These are phyloP conservation scores for Gracilaria caudata DNA, from an alignment of 23 red algal genomes.

Conservation along the genomic window DNA sequence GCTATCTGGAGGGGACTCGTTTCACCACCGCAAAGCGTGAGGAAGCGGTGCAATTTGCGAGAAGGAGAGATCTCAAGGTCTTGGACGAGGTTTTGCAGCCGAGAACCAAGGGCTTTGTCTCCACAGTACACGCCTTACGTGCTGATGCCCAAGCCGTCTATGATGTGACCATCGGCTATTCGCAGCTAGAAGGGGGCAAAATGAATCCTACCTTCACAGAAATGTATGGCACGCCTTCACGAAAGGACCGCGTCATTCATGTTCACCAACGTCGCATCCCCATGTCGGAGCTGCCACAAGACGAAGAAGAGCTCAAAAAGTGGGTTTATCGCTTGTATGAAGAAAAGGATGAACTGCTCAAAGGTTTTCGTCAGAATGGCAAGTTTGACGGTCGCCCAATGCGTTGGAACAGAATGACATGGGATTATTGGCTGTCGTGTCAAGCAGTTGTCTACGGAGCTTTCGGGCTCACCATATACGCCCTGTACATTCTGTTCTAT, in stretches of 20 bases:
- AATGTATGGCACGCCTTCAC: slow-evolving; percentile 52
- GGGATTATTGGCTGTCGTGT: slow-evolving; percentile 42
- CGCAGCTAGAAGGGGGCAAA: slow-evolving; percentile 14
- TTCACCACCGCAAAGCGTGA: slow-evolving; percentile 64
- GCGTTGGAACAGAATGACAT: slow-evolving; percentile 76
- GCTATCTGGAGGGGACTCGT: slow-evolving; percentile 87
- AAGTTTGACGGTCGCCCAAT: slow-evolving; percentile 66
- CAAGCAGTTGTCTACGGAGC: slow-evolving; percentile 44
- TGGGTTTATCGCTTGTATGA: slow-evolving; percentile 86
- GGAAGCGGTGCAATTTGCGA: slow-evolving; percentile 76
- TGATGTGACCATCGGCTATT: slow-evolving; percentile 90
- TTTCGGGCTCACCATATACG: slow-evolving; percentile 21
- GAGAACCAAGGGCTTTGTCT: slow-evolving; percentile 75
- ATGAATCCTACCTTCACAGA: slow-evolving; percentile 50
- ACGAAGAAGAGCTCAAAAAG: slow-evolving; percentile 75
- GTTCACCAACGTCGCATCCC: slow-evolving; percentile 83
- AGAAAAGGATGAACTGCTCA: slow-evolving; percentile 82
- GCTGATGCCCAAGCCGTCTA: slow-evolving; percentile 70
- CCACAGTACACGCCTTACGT: slow-evolving; percentile 61
- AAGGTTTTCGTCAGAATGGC: slow-evolving; percentile 59
- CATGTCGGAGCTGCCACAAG: slow-evolving; percentile 53
- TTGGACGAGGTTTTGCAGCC: slow-evolving; percentile 84
- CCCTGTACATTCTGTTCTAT: not conserved
- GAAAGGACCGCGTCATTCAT: slow-evolving; percentile 59
- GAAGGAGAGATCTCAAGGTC: slow-evolving; percentile 68